Evolutionary conservation across 2,329 filamentous ascomycete species (phyloP), one percentile per base, ranked within the genome.

Genomic region (Teratosphaeriaceae sp.): DNA sequence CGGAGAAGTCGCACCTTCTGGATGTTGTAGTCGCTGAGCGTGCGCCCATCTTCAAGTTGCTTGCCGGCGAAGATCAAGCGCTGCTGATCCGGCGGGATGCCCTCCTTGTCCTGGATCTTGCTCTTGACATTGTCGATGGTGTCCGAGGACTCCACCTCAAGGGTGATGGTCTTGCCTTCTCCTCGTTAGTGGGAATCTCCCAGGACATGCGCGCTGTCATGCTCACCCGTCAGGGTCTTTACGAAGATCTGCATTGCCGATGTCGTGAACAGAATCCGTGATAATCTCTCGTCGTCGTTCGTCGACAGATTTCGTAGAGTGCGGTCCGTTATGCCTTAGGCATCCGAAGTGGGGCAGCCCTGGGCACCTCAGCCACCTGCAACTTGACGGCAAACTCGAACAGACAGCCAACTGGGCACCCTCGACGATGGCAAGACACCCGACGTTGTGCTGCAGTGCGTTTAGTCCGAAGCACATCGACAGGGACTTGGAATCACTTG

Each of bases 91-190:
- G 89, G 89, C 64, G 90, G 90, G 61, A 96, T 96, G 64, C 90
- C 90, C 78, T 96, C 90, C 85, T 96, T 96, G 76, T 96, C 89
- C 79, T 96, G 90, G 73, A 97, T 96, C 85, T 96, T 96, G 78
- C 83, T 84, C 84, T 97, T 97, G 75, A 97, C 90, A 82, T 96
- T 97, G 83, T 97, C 90, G 78, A 97, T 97, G 65, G 90, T 96
- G 76, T 97, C 90, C 68, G 82, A 88, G 67, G 88, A 95, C 84
- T 96, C 90, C 71, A 96, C 89, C 84, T 97, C 90, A 66, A 96
- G 85, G 75, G 92, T 97, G 80, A 97, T 96, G 74, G 90, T 97
- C 87, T 97, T 97, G 76, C 92, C 90, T n/a, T n/a, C n/a, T n/a
- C n/a, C n/a, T n/a, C 80, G 90, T 97, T 69, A 96, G 88, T 81